Evolutionary conservation across 768 basidiomycete species (phyloP), one percentile per base, ranked within the genome.

Genomic region (Tylopilus intermedius): DNA sequence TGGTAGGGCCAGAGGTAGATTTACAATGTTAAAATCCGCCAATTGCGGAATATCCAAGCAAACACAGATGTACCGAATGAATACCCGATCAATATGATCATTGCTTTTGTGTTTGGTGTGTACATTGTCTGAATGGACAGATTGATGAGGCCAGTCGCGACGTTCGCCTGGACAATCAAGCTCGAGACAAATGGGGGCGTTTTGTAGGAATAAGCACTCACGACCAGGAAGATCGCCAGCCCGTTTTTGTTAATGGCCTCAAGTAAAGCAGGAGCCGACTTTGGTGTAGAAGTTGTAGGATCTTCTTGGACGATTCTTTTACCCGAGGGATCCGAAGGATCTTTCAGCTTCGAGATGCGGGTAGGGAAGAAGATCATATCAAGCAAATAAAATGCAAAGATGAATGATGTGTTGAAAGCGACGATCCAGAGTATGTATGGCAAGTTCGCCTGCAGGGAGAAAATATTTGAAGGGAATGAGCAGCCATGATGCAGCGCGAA

Each of bases 371-470:
- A 87, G 39, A 70, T 60, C 50, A 88, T 76, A 59, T 97, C 90
- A 40, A 96, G 71, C 22, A 84, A 56, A 39, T 94, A 75, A 71
- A 96, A 95, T 11, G 80, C 82, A 5, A 93, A 76, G 14, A 97
- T 72, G 72, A 93, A 93, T 3, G 84, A 79, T 0, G 86, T 84
- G 66, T 97, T 98, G 81, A 82, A 95, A 9, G 90, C 93, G 1
- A 82, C 79, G 8, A 88, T 79, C 93, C 94, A 97, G 15, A 93
- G 68, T 33, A 94, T 82, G 68, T 99, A 98, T 4, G 88, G 78
- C 29, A 92, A 60, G 62, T 98, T 97, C 42, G 86, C 90, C 94
- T 94, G 59, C 9, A 18, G 38, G 21, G 6, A 15, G 14, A 15
- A 55, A 24, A n/a, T 0, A 22, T 27, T 10, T 2, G 27, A 29